Evolutionary conservation across 352 stramenopile genomes (phyloP), one percentile per base, ranked within the genome.

Genomic region (Phytophthora europaea): DNA sequence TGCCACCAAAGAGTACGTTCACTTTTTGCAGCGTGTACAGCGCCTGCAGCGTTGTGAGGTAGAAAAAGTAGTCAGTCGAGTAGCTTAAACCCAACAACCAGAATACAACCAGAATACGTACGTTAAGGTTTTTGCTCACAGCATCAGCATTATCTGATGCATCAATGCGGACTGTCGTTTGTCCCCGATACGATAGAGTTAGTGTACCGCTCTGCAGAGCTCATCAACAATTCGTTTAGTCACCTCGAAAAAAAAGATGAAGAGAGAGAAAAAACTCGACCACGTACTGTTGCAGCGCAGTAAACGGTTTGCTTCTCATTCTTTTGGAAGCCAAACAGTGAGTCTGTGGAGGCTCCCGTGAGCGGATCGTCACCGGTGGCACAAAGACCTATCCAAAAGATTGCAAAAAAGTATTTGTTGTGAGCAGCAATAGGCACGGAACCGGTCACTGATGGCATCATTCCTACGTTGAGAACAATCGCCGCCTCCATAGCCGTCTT

Each of bases 221-320:
- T 16, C 3, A 61, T 67, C 9, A 23, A 36, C 40, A 13, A 38
- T 13, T 22, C 45, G 4, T 23, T 23, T 57, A 9, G n/a, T 16
- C 43, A 33, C 36, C 23, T 28, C 33, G 12, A 40, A 45, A 45
- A 45, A 45, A 16, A n/a, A 45, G 1, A 45, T 6, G 12, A 45
- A 3, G 18, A 40, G 33, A 40, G 4, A 26, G 12, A 16, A 54
- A 10, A 38, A 56, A 34, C 36, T 26, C 13, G 38, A 54, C 9
- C 0, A 64, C 82, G 43, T 45, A 94, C 87, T 18, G 86, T 94
- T 1, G 88, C 84, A 13, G 75, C 72, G 69, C 88, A 95, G 36
- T 75, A 82, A 6, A 95, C 73, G 8, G 80, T 88, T 75, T 95
- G 87, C 52, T 93, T 93, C 53, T 95, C 88, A 67, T 95, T 95